Evolutionary conservation across 371 early-diverging fungal species (phyloP).

Genomic region (Syncephalastrum monosporum): DNA sequence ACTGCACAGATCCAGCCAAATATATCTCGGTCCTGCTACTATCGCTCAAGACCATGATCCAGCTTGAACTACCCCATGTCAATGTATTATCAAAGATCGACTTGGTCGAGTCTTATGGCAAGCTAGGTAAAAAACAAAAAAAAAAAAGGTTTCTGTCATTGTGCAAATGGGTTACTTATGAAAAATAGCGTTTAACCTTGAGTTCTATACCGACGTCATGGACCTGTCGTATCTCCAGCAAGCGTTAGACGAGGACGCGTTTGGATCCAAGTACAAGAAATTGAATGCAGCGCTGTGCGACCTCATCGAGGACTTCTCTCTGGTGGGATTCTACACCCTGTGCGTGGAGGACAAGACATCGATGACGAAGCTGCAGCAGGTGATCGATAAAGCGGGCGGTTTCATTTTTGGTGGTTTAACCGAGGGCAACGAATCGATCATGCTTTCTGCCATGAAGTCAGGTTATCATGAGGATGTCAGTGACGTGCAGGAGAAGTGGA

Average conservation of each 20-base stretch:
- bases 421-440: conserved; percentile 77
- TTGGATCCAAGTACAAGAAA: conserved; percentile 63
- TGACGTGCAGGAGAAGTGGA: conserved; percentile 67
- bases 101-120: conserved; percentile 77
- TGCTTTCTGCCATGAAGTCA: conserved; percentile 61
- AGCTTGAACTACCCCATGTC: conserved; percentile 93
- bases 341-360: conserved; percentile 87
- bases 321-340: conserved; percentile 90
- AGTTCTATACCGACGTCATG: conserved; percentile 93
- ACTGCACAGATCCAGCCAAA: conserved; percentile 91
- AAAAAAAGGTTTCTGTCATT: too few species aligned
- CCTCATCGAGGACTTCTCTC: conserved; percentile 85
- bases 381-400: conserved; percentile 92
- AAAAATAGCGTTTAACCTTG: conserved; percentile 75
- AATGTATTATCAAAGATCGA: conserved; percentile 97
- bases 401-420: conserved; percentile 85
- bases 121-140: conserved; percentile 46
- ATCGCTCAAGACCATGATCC: conserved; percentile 88
- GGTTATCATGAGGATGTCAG: conserved; percentile 54
- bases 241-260: conserved; percentile 69
- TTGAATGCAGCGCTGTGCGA: conserved; percentile 86
- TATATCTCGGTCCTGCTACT: conserved; percentile 89
- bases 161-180: neutral
- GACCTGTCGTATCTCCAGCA: conserved; percentile 82
- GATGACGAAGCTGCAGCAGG: conserved; percentile 72